Evolutionary conservation across 257 asterid species (phyloP), one percentile per base, ranked within the genome.

Genomic region (Avicennia marina): DNA sequence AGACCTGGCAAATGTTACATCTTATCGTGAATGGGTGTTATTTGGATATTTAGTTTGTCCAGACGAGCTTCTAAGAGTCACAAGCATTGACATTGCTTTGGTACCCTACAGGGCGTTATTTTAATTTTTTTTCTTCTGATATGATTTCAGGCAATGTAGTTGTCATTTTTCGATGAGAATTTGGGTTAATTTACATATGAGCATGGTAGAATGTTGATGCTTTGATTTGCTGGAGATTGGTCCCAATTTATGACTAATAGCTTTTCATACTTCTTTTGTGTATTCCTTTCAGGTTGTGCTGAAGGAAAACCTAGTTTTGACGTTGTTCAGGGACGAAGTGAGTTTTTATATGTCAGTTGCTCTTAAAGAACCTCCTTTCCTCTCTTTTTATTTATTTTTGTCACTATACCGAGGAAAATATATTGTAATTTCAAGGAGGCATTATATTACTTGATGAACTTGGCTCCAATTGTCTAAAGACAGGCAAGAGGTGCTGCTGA

Each of bases 41-140:
- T 83, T 85, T 72, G 98, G 98, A 17, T 91, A 91, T 81, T 94
- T 91, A 66, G 97, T 88, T 70, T 91, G 98, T 66, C 97, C 98
- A 22, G 98, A 91, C 36, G 98, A 91, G 82, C 95, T 91, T 63
- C 97, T 88, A 51, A 81, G 98, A 70, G 95, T 91, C 72, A 86
- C 98, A 71, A 91, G 98, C 90, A 86, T 88, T 38, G 95, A 91
- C 74, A 88, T 91, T 77, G 95, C 98, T 65, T 72, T 81, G 95
- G 98, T 91, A 88, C 47, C 18, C 69, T 45, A 63, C 71, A 21
- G 33, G 17, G 62, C 65, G 46, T 40, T 34, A 56, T 46, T 62
- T 69, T 57, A 53, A 56, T 34, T 71, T 67, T 34, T 65, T 13
- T 21, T 24, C n/a, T 7, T 55, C 43, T 63, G 13, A 51, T 42